Evolutionary conservation across 2,329 filamentous ascomycete species (phyloP).

Genomic region (Keithomyces neogunnii): DNA sequence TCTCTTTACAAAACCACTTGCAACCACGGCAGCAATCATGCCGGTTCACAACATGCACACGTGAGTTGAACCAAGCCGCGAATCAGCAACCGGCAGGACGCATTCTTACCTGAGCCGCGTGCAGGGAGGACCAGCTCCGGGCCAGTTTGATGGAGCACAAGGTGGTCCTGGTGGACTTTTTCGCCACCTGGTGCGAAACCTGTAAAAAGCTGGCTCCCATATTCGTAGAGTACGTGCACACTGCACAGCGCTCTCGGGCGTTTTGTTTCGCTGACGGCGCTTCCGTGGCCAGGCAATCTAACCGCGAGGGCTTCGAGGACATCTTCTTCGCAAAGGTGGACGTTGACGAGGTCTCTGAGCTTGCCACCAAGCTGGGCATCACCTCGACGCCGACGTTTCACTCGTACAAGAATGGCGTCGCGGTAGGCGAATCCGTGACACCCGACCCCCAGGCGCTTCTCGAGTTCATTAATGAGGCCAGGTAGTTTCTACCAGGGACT

Average conservation of each 20-base stretch:
- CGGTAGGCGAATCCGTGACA: not conserved
- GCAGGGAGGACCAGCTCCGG: slow-evolving; percentile 1
- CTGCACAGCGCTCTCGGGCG: not conserved
- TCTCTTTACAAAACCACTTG: too few relatives aligned
- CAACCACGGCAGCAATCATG: not conserved
- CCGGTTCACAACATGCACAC: not conserved
- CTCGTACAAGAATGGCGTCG: slow-evolving; percentile 1
- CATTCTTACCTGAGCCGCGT: not conserved
- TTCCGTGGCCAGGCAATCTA: slow-evolving; percentile 1
- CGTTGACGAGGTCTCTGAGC: not conserved
- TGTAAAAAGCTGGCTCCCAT: slow-evolving; percentile 5
- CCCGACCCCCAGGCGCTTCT: slow-evolving; percentile 5
- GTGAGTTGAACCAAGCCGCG: not conserved
- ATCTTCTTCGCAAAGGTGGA: slow-evolving; percentile 5
- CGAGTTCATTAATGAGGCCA: slow-evolving; percentile 1
- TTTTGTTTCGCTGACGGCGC: not conserved
- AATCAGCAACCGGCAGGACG: not conserved
- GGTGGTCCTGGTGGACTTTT: slow-evolving; percentile 5
- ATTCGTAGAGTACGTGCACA: slow-evolving; percentile 6
- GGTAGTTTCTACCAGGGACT: too few relatives aligned
- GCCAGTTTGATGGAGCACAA: not conserved
- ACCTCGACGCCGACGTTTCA: slow-evolving; percentile 3
- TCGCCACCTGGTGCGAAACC: slow-evolving; percentile 2
- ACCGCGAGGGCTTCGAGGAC: slow-evolving; percentile 1
- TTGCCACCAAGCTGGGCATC: not conserved